Percentiles rank a stretch among this genome's conserved stretches.
Conservation (phyloP, 78 protist species). For the Salpingoeca rosetta region DNA sequence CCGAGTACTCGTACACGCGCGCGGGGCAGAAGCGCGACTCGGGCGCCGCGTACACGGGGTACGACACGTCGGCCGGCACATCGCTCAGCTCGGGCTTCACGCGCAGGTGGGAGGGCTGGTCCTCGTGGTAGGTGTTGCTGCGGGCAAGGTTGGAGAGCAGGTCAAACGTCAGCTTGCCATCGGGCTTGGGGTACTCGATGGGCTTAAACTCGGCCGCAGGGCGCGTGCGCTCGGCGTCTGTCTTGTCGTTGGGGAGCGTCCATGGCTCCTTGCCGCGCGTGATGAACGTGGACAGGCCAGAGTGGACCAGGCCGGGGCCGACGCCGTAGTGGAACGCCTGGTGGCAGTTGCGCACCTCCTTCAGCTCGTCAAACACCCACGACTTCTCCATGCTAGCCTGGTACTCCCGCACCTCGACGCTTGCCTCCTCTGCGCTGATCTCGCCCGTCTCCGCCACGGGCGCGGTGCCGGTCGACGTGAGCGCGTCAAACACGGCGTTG, state of each 20-base stretch:
- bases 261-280: slow-evolving; percentile 66
- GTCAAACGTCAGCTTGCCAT: slow-evolving; percentile 80
- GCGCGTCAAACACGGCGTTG: slow-evolving; percentile 45
- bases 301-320: slow-evolving; percentile 44
- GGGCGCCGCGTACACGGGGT: slow-evolving; percentile 68
- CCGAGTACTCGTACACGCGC: slow-evolving; percentile 83
- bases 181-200: slow-evolving; percentile 93
- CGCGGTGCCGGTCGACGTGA: neutral
- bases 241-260: slow-evolving; percentile 46
- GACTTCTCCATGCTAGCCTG: slow-evolving; percentile 44
- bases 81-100: slow-evolving; percentile 20
- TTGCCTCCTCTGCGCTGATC: neutral
- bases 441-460: slow-evolving; percentile 8
- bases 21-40: slow-evolving; percentile 93
- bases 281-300: slow-evolving; percentile 50
- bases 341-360: slow-evolving; percentile 64
- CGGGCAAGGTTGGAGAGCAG: slow-evolving; percentile 71
- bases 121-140: slow-evolving; percentile 85
- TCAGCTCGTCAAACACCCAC: slow-evolving; percentile 82
- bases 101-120: slow-evolving; percentile 82
- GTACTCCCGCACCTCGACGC: slow-evolving; percentile 25
- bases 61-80: slow-evolving; percentile 43
- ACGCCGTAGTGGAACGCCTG: slow-evolving; percentile 63
- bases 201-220: slow-evolving; percentile 58
- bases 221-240: slow-evolving; percentile 48